phyloP scores from a whole-genome alignment of 371 early-diverging fungal species.

The Mucor mucedo region DNA sequence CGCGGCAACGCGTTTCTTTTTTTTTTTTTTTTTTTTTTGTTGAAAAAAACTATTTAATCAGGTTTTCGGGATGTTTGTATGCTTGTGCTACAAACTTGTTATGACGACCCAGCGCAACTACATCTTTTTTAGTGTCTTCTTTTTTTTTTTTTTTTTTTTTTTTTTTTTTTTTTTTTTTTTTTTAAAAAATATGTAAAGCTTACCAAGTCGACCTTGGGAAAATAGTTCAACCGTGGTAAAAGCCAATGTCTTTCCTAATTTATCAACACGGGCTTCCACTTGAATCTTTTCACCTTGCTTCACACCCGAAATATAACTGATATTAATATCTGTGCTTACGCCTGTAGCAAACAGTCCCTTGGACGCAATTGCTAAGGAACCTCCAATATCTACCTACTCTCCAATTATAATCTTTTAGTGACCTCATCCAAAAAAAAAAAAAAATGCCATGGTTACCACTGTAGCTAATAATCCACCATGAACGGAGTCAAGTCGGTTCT shows the following conservation, averaged over 20 bases:
- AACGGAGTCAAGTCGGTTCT: constrained; percentile 64
- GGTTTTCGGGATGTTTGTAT: constrained; percentile 46
- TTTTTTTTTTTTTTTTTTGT: neutral
- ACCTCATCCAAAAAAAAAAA: neutral
- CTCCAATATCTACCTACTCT: constrained; percentile 55
- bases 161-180: neutral
- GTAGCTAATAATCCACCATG: constrained; percentile 69
- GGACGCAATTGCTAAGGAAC: constrained; percentile 66
- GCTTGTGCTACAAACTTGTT: constrained; percentile 67
- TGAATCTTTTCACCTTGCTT: constrained; percentile 57
- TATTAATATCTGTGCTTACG: constrained; percentile 68
- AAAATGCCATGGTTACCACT: constrained; percentile 34
- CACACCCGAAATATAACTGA: constrained; percentile 62
- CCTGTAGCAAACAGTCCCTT: constrained; percentile 67
- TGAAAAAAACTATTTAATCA: too few species aligned
- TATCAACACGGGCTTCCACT: constrained; percentile 62
- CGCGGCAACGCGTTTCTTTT: neutral
- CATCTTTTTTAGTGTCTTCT: neutral
- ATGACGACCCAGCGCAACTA: constrained; percentile 66
- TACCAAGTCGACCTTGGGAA: constrained; percentile 51
- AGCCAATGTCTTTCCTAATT: constrained; percentile 66
- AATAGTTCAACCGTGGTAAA: constrained; percentile 61
- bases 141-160: neutral
- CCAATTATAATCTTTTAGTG: neutral
- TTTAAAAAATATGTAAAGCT: neutral